Evolutionary conservation across 2,329 filamentous ascomycete species (phyloP), one percentile per base, ranked within the genome.

Genomic region (Penicillium olsonii): DNA sequence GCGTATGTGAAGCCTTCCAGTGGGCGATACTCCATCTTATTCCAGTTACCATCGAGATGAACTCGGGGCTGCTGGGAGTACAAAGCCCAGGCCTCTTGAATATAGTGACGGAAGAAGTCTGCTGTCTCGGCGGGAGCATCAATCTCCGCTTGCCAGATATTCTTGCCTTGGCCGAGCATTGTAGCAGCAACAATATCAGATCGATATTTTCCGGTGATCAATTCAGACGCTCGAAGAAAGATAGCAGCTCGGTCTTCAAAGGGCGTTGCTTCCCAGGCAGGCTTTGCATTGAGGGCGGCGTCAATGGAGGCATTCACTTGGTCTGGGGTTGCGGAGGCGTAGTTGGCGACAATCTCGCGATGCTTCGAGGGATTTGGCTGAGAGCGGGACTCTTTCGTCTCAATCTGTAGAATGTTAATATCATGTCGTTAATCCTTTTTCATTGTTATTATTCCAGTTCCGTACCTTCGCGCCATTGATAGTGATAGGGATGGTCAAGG

Each of bases 61-160:
- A 92, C 88, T 39, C 78, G 80, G 12, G 92, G 92, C 73, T 96
- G 92, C 66, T 90, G 85, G 26, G 82, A 81, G 68, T 95, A 95
- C 45, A 95, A 77, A 68, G 95, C 87, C 74, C 95, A 86, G 27
- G 92, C 92, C 66, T 92, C 96, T 68, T 91, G 83, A 39, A 96
- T 90, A 67, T 92, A 92, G 78, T 96, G 73, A 66, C 90, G 84
- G 66, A 96, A 76, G 74, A 96, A 96, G 69, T 97, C 92, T 59
- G 83, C 87, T 60, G 94, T 75, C 78, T 96, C 92, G 6, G 92
- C 92, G 12, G 92, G 90, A 31, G 90, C 82, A 72, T 96, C 92
- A 56, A 96, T 96, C 79, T 96, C 92, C 20, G 92, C 92, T 73
- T 96, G 92, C 90, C 90, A 96, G 39, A 89, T 90, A 69, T 96